Evolutionary conservation across 2,329 filamentous ascomycete species (phyloP), one percentile per base, ranked within the genome.

Genomic region (Hirsutella minnesotensis): DNA sequence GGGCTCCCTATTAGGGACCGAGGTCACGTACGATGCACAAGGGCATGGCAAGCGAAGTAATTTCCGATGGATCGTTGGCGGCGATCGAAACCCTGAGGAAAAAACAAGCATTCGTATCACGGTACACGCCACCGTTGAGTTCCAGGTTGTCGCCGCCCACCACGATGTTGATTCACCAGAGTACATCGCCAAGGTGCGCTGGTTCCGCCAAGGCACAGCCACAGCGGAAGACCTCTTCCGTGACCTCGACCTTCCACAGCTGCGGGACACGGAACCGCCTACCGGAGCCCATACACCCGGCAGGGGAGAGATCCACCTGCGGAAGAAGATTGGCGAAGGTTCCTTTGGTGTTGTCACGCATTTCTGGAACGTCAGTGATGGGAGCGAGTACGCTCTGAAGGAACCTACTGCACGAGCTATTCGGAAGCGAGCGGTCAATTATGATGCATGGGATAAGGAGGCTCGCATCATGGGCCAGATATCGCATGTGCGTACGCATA

Each of bases 311-410:
- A n/a, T n/a, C n/a, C n/a, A n/a, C n/a, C n/a, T n/a, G n/a, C 19
- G 36, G 30, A 46, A 39, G 39, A 39, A 39, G 29, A 38, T 52
- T 29, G 47, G 49, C 35, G 12, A 47, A 40, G 49, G 50, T n/a
- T 21, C 34, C 13, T 55, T 48, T 40, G 53, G 51, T 5, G 33
- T 47, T 29, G 51, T 49, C 19, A 47, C 31, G 13, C 43, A 47
- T 49, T 19, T 27, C 19, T 55, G 51, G 49, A 45, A 56, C 29
- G 53, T 55, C 38, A 55, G 51, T 21, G 46, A 41, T 16, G 52
- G 49, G n/a, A 31, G 40, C 13, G 46, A 49, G 40, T 42, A 37
- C 46, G 56, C 47, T 18, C 15, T 50, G 4, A 58, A 57, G 40
- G 16, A 46, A 44, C 52, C 53, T 19, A 20, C 38, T 4, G 30